Conservation (phyloP, 306 rosid species). For the Datisca glomerata region DNA sequence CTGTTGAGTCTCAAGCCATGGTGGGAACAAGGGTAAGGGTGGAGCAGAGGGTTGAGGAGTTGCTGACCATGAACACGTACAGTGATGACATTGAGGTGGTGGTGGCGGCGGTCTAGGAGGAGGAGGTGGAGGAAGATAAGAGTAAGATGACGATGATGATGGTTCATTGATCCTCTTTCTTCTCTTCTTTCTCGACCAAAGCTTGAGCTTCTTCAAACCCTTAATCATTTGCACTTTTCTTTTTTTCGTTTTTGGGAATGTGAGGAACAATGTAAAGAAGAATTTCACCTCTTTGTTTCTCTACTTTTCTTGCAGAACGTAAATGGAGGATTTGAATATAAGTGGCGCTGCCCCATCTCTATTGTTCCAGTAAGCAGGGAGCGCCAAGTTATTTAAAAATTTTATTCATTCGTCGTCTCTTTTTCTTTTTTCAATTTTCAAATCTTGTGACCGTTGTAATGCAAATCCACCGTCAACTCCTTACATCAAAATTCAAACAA, state of each 20-base stretch:
- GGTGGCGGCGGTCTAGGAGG: constrained; percentile 8
- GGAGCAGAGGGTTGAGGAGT: constrained; percentile 44
- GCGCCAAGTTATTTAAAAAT: no score
- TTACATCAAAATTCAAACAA: background rate
- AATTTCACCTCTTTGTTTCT: no score
- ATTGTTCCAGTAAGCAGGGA: no score
- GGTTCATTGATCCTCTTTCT: constrained; percentile 14
- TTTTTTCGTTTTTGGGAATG: no score
- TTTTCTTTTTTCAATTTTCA: constrained; percentile 5
- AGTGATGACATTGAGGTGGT: constrained; percentile 2
- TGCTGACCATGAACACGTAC: constrained; percentile 6
- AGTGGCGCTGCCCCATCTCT: no score
- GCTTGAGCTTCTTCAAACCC: constrained; percentile 39
- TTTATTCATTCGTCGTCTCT: background rate
- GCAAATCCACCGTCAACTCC: background rate
- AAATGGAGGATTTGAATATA: no score
- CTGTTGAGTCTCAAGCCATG: constrained; percentile 36
- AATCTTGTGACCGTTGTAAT: constrained; percentile 31
- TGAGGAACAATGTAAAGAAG: no score
- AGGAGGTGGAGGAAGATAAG: constrained; percentile 10
- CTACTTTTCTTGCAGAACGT: no score
- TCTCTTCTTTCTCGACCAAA: constrained; percentile 37
- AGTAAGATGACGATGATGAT: no score
- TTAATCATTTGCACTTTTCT: no score
- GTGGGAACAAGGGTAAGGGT: constrained; percentile 45